These are phyloP conservation scores for Quercus dentata DNA, from an alignment of 306 rosid species.

Conservation along the genomic window DNA sequence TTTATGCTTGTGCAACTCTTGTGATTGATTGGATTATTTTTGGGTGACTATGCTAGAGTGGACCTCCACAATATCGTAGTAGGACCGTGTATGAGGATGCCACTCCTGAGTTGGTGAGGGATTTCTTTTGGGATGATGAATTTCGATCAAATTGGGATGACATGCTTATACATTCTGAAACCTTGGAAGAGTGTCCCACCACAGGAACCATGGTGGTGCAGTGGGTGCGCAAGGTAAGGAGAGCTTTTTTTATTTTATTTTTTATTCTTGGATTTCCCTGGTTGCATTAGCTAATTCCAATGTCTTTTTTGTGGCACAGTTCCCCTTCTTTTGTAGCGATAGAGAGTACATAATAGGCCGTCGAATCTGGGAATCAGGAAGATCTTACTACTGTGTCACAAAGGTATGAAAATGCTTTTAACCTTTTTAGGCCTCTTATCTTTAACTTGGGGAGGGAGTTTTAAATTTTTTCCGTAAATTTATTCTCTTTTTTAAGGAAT, in stretches of 20 bases:
- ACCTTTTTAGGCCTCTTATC: not conserved
- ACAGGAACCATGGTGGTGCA: constrained; percentile 54
- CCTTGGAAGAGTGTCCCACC: constrained; percentile 48
- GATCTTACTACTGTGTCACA: constrained; percentile 50
- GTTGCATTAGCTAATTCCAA: not conserved
- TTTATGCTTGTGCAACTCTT: not conserved
- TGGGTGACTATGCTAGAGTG: constrained; percentile 31
- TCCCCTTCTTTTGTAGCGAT: constrained; percentile 66
- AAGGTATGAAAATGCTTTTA: constrained; percentile 34
- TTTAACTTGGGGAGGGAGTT: not conserved
- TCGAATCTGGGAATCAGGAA: constrained; percentile 59
- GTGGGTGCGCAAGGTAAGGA: constrained; percentile 65
- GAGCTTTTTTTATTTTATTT: not conserved
- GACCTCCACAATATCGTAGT: constrained; percentile 59
- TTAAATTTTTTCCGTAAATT: not conserved
- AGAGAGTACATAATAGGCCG: constrained; percentile 60
- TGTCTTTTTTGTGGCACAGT: constrained; percentile 34
- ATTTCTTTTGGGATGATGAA: constrained; percentile 66
- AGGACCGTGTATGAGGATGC: constrained; percentile 55
- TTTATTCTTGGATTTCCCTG: not conserved
- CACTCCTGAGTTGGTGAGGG: constrained; percentile 51
- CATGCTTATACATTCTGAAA: constrained; percentile 43
- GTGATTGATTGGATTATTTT: constrained; percentile 13
- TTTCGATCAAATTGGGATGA: constrained; percentile 55
- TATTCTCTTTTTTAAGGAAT: not conserved